These are phyloP conservation scores for Solanum infundibuliforme DNA, from an alignment of 257 asterid genomes.

Conservation along the genomic window DNA sequence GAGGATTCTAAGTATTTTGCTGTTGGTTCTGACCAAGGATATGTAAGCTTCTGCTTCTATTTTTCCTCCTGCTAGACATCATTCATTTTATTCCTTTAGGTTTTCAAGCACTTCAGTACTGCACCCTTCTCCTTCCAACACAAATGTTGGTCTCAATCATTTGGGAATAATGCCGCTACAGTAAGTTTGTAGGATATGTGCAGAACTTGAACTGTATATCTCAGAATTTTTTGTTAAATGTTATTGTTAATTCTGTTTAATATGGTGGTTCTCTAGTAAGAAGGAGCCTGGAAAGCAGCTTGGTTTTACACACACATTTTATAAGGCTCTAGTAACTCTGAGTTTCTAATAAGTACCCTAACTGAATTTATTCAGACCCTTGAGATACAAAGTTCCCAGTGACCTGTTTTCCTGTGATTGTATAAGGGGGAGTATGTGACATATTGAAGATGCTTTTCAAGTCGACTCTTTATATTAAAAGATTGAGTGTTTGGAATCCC, in stretches of 20 bases:
- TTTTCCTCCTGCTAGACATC: background rate
- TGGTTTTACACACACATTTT: background rate
- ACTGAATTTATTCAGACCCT: background rate
- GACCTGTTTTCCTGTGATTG: background rate
- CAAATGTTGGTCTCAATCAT: background rate
- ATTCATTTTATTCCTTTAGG: background rate
- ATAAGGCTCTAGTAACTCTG: background rate
- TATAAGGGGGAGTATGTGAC: background rate
- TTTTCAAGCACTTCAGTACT: background rate
- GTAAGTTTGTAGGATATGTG: background rate
- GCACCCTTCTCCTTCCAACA: background rate
- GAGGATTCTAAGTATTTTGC: slow-evolving; percentile 58
- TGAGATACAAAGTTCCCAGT: background rate
- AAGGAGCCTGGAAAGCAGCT: background rate
- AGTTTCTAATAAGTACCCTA: background rate
- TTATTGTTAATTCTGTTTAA: background rate
- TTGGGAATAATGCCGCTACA: background rate
- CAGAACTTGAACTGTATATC: background rate
- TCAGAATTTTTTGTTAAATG: background rate
- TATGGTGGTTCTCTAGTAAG: background rate
- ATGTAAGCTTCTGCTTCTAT: slow-evolving; percentile 34
- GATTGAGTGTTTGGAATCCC: background rate
- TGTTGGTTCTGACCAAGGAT: slow-evolving; percentile 92
- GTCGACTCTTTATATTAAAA: background rate
- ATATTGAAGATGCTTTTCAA: background rate